These are phyloP conservation scores for Hura crepitans DNA, from an alignment of 441 rosid species.

Conservation along the genomic window DNA sequence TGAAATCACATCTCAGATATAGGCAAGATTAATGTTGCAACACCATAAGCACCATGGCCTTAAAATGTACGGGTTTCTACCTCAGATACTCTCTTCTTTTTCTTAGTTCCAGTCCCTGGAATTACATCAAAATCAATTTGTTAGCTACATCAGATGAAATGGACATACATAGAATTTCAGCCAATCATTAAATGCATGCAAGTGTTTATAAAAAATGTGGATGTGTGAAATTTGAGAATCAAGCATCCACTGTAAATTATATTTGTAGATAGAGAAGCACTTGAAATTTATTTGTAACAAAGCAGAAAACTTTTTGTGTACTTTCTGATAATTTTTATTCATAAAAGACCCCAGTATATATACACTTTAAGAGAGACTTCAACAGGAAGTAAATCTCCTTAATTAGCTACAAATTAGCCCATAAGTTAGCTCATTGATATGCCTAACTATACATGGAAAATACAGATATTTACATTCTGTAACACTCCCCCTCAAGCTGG, in stretches of 20 bases:
- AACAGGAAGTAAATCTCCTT: too few species aligned
- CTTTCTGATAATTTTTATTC: too few species aligned
- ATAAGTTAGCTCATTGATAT: too few species aligned
- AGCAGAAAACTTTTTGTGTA: too few species aligned
- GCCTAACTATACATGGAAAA: too few species aligned
- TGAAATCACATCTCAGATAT: not conserved
- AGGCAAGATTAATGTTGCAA: not conserved
- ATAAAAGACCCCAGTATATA: too few species aligned
- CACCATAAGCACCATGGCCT: constrained; percentile 5
- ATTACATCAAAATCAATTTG: constrained; percentile 14
- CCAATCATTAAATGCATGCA: not conserved
- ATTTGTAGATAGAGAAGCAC: not conserved
- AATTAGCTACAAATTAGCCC: too few species aligned
- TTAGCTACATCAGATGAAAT: constrained; percentile 4
- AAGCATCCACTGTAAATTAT: not conserved
- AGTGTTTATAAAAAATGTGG: not conserved
- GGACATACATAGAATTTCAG: not conserved
- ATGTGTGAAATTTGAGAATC: constrained; percentile 1
- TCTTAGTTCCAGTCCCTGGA: constrained; percentile 34
- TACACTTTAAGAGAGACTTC: too few species aligned
- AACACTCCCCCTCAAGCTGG: too few species aligned
- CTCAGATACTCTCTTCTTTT: constrained; percentile 36
- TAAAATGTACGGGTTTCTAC: constrained; percentile 27
- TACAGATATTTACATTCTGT: too few species aligned
- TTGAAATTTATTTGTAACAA: not conserved